Conservation (phyloP, 75 land plant species). For the Isoetes taiwanensis region DNA sequence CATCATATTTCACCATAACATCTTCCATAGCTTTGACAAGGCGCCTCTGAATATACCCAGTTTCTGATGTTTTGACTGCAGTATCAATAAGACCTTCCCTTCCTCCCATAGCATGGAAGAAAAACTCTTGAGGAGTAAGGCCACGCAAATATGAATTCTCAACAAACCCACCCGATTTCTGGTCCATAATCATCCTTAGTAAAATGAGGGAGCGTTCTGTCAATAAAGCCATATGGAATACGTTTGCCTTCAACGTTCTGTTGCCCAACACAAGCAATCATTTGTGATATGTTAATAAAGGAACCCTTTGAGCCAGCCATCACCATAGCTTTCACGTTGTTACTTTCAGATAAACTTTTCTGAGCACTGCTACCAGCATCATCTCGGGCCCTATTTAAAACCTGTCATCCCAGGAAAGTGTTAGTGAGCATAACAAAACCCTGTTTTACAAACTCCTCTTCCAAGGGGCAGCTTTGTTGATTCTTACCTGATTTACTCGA, state of each 20-base stretch:
- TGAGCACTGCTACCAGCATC: slow-evolving; percentile 97
- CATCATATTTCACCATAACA: slow-evolving; percentile 99
- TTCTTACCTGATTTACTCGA: slow-evolving; percentile 82
- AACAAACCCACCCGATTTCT: slow-evolving; percentile 96
- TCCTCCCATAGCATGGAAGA: slow-evolving; percentile 99
- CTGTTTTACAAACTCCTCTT: neutral
- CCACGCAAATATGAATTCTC: slow-evolving; percentile 94
- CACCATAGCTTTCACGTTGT: slow-evolving; percentile 97
- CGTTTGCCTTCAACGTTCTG: slow-evolving; percentile 99
- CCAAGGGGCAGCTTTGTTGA: no score
- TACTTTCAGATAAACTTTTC: slow-evolving; percentile 83
- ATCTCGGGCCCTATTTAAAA: slow-evolving; percentile 94
- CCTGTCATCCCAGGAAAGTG: slow-evolving; percentile 24
- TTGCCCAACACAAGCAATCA: slow-evolving; percentile 99
- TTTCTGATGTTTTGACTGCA: slow-evolving; percentile 97
- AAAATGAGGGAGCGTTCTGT: slow-evolving; percentile 87
- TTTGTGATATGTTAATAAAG: slow-evolving; percentile 97
- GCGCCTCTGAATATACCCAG: slow-evolving; percentile 96
- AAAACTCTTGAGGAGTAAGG: slow-evolving; percentile 97
- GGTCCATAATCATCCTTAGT: slow-evolving; percentile 94
- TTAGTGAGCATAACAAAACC: neutral
- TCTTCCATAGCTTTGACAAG: slow-evolving; percentile 99
- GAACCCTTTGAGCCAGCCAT: slow-evolving; percentile 98
- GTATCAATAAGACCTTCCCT: slow-evolving; percentile 99
- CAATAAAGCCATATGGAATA: slow-evolving; percentile 85